These are phyloP conservation scores for Myotisia sp. DNA, from an alignment of 2,329 filamentous ascomycete species.

Conservation along the genomic window DNA sequence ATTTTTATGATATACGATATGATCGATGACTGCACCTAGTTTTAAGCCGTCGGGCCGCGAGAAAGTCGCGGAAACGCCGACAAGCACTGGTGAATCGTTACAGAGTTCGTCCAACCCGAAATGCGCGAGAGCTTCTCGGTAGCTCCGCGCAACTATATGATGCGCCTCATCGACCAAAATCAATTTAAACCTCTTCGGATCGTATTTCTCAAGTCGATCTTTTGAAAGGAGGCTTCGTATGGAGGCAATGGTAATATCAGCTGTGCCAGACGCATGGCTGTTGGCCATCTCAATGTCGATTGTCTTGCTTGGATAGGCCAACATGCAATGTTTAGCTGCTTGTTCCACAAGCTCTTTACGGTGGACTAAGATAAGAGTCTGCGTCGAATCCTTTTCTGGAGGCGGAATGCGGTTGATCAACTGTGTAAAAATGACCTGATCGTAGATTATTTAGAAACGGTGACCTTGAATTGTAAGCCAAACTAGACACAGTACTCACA, in stretches of 20 bases:
- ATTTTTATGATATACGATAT: slow-evolving; percentile 89
- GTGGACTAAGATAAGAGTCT: slow-evolving; percentile 84
- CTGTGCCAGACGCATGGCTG: slow-evolving; percentile 57
- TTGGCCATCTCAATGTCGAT: slow-evolving; percentile 89
- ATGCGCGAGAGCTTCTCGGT: slow-evolving; percentile 60
- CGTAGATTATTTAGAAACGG: slow-evolving; percentile 5
- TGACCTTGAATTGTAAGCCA: neutral
- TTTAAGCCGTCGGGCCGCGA: slow-evolving; percentile 71
- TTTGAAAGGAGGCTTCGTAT: slow-evolving; percentile 69
- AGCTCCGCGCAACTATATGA: slow-evolving; percentile 77
- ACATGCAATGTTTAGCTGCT: slow-evolving; percentile 68
- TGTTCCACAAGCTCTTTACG: slow-evolving; percentile 89
- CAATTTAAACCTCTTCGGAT: slow-evolving; percentile 68
- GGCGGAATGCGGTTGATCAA: slow-evolving; percentile 64
- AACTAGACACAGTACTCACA: slow-evolving; percentile 29
- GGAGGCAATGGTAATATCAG: slow-evolving; percentile 89
- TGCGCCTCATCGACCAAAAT: slow-evolving; percentile 92
- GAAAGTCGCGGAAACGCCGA: slow-evolving; percentile 77
- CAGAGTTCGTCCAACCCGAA: slow-evolving; percentile 50
- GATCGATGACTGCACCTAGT: slow-evolving; percentile 73
- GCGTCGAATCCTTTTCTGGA: slow-evolving; percentile 44
- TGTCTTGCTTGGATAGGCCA: slow-evolving; percentile 62
- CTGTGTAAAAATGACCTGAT: slow-evolving; percentile 84
- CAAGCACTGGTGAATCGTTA: slow-evolving; percentile 47
- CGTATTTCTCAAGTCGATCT: slow-evolving; percentile 66